Evolutionary conservation across 805 yeast genomes (phyloP), one percentile per base, ranked within the genome.

Genomic region (Tetrapisispora fleetii): DNA sequence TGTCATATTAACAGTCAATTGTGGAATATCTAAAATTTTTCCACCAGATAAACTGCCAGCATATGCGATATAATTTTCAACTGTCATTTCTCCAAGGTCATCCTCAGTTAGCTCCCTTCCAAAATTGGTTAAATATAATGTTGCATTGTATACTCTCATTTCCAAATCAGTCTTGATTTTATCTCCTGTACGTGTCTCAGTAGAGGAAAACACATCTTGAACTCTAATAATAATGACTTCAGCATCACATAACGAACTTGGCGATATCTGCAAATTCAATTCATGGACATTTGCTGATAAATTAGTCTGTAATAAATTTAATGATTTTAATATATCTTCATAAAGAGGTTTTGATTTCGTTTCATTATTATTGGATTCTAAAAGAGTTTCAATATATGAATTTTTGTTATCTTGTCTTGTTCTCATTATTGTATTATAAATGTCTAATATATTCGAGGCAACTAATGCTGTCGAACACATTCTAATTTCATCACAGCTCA

Each of bases 391-490:
- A 41, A 74, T 77, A 60, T 89, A 89, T 0, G 93, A 83, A 2
- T 77, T 71, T 52, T 74, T 75, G 54, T 79, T 83, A 53, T 87
- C 95, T 55, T 82, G 85, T 37, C 79, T 72, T 70, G 89, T 81
- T 55, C 95, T 72, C 45, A 76, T 64, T 18, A 86, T 67, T 1
- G 93, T 80, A 48, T 81, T 80, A 58, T 78, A 76, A 41, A 93
- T 81, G 63, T 90, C 96, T 53, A 83, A 73, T 30, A 87, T 70
- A 58, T 85, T 88, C 0, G 96, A 82, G 0, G 93, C 93, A 0
- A 95, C 83, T 58, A 93, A 72, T 0, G 95, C 88, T 0, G 98
- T 90, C 51, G 84, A 70, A 57, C 77, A 87, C 2, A 86, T 58
- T 49, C 78, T 78, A 16, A 82, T 71, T 0, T 78, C 68, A 1